Evolutionary conservation across 768 basidiomycete genomes (phyloP), one percentile per base, ranked within the genome.

Genomic region (Collybia sordida): DNA sequence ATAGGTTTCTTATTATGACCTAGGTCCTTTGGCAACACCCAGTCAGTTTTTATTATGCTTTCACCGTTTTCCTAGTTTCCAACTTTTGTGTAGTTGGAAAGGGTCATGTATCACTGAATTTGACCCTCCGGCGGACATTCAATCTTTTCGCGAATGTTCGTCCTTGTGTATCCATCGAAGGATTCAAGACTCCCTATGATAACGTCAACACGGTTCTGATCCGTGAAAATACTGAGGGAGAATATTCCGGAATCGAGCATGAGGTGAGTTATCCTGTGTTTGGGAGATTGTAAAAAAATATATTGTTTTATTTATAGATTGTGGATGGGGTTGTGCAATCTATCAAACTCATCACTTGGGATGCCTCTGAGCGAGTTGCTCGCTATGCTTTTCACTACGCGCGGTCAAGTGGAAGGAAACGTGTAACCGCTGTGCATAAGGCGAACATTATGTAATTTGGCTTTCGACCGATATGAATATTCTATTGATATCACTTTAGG

Each of bases 201-300:
- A 88, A 98, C 62, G 97, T 99, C 57, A 90, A 99, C 77, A 95
- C 93, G 21, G 94, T 98, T 45, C 77, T 99, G 58, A 99, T 99
- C 67, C 93, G 97, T 64, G 97, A 99, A 76, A 99, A 99, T 71
- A 99, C 97, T 7, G 97, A 99, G 72, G 97, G 97, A 68, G 97
- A 99, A 70, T 99, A 99, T 72, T 98, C 95, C 52, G 97, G 97
- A 59, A 98, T 99, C 59, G 97, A 99, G 71, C 97, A 99, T 69
- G 95, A 98, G 83, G 94, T 93, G 52, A 9, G 72, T 47, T 47
- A 17, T 39, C 48, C 25, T 34, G 6, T 25, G 27, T n/a, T 42
- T 11, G 14, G 6, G 9, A 21, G 21, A 15, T 22, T 25, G 43
- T 8, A 3, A 18, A 19, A 17, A 34, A 2, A 22, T 11, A 27